A percentile compares a stretch with the other conserved stretches of the same genome.
phyloP scores from a whole-genome alignment of 2,329 filamentous ascomycete genomes.

The Cladosporium sp. region DNA sequence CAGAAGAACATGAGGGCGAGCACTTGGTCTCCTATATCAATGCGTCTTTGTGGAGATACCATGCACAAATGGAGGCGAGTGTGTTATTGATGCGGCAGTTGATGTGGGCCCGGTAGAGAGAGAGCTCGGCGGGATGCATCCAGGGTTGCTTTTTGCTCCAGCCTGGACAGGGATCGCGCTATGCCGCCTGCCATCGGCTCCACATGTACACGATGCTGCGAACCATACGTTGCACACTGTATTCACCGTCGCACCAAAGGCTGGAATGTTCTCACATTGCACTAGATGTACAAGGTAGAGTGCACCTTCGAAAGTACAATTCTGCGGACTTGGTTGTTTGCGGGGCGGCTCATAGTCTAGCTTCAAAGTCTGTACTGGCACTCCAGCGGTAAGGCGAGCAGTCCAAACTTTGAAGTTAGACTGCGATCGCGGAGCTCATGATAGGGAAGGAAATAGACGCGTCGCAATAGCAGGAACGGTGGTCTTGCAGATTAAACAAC shows the following conservation, averaged over 20 bases:
- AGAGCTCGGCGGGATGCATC: neutral
- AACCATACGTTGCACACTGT: neutral
- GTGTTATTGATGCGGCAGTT: neutral
- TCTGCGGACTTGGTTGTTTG: neutral
- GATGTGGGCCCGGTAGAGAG: constrained; percentile 7
- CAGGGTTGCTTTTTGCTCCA: no score
- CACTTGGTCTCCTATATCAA: neutral
- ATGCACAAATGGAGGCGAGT: neutral
- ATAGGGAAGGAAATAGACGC: neutral
- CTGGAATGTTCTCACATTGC: neutral
- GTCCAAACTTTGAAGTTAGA: no score
- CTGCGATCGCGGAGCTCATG: no score
- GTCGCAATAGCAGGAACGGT: neutral
- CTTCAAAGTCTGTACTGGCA: no score
- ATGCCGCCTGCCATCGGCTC: neutral
- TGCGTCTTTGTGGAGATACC: neutral
- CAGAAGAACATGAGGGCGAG: no score
- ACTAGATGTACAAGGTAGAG: no score
- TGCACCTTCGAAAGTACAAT: neutral
- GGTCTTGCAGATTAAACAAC: neutral
- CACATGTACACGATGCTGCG: neutral
- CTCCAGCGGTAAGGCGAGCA: no score
- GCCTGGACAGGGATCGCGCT: neutral
- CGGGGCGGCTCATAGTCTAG: neutral
- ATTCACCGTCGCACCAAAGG: neutral